Percentiles rank a stretch among this genome's conserved stretches.
These are phyloP conservation scores for Dryadomyces quercus-mongolicae DNA, from an alignment of 2,329 filamentous ascomycete genomes.

Conservation along the genomic window DNA sequence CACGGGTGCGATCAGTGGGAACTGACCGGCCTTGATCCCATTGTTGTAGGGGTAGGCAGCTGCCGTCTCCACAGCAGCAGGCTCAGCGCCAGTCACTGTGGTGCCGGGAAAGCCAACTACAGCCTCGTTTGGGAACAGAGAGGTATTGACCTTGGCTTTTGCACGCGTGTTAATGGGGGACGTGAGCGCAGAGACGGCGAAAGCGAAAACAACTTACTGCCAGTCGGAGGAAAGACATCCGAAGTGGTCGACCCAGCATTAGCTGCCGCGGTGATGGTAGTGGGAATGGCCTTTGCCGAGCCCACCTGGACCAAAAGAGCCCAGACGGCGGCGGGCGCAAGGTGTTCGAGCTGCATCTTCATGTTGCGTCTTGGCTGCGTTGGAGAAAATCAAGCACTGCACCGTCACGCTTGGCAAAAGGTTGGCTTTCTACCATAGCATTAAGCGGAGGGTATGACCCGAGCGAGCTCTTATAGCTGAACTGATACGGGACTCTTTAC, in stretches of 20 bases:
- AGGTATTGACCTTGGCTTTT: conserved; percentile 17
- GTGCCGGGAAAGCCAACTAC: conserved; percentile 16
- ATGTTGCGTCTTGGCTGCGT: neutral
- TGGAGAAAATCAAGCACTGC: neutral
- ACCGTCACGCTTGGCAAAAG: neutral
- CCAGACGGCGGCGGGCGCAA: neutral
- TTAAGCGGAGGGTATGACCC: neutral
- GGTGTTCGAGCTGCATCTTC: neutral
- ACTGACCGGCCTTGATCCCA: conserved; percentile 15
- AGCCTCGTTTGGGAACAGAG: conserved; percentile 18
- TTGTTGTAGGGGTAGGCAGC: conserved; percentile 17
- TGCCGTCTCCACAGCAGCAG: conserved; percentile 18
- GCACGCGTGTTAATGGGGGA: neutral
- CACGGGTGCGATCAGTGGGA: conserved; percentile 18
- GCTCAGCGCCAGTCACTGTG: conserved; percentile 17
- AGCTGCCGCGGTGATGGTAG: neutral
- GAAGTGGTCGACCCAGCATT: neutral
- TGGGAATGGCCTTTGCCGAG: neutral
- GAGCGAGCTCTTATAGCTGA: neutral
- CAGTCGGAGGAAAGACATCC: neutral
- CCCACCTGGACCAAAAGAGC: neutral
- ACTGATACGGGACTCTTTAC: neutral
- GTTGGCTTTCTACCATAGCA: neutral
- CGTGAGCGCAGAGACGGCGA: neutral
- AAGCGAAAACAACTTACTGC: neutral